Evolutionary conservation across 441 rosid species (phyloP).

Genomic region (Lepidium campestre): DNA sequence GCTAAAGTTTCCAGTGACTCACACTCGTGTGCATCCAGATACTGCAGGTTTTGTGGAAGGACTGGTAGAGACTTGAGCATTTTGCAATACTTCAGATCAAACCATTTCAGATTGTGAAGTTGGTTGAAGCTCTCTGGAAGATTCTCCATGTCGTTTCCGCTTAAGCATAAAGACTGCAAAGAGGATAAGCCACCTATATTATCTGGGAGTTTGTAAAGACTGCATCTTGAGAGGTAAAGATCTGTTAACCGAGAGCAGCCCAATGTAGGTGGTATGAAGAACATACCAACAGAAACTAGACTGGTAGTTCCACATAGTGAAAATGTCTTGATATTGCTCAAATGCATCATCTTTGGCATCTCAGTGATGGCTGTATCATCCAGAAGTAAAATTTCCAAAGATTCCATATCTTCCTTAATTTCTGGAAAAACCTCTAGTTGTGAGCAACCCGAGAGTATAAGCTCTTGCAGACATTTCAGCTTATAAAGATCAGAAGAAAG

Average conservation of each 20-base stretch:
- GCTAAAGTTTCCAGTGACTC: slow-evolving; percentile 18
- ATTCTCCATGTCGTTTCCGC: slow-evolving; percentile 18
- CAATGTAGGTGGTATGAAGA: slow-evolving; percentile 12
- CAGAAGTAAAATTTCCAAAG: slow-evolving; percentile 22
- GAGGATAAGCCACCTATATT: slow-evolving; percentile 6
- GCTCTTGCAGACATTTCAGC: slow-evolving; percentile 23
- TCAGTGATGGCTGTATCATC: slow-evolving; percentile 21
- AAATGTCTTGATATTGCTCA: slow-evolving; percentile 20
- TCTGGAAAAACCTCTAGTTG: slow-evolving; percentile 19
- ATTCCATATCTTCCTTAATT: slow-evolving; percentile 25
- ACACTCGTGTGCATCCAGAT: slow-evolving; percentile 16
- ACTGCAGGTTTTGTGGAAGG: slow-evolving; percentile 18
- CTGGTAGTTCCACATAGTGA: slow-evolving; percentile 14
- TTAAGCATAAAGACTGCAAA: slow-evolving; percentile 18
- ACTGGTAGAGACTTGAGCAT: slow-evolving; percentile 23
- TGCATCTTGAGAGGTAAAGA: slow-evolving; percentile 17
- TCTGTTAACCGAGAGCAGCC: slow-evolving; percentile 4
- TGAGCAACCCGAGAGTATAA: slow-evolving; percentile 30
- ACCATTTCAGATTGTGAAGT: slow-evolving; percentile 8
- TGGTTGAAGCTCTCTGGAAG: slow-evolving; percentile 18
- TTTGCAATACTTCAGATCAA: slow-evolving; percentile 24
- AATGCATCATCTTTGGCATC: slow-evolving; percentile 9
- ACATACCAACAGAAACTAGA: slow-evolving; percentile 5
- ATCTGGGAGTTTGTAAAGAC: slow-evolving; percentile 2
- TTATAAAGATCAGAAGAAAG: slow-evolving; percentile 22